phyloP scores from a whole-genome alignment of 2,329 filamentous ascomycete species.

The Cordyceps sp. region DNA sequence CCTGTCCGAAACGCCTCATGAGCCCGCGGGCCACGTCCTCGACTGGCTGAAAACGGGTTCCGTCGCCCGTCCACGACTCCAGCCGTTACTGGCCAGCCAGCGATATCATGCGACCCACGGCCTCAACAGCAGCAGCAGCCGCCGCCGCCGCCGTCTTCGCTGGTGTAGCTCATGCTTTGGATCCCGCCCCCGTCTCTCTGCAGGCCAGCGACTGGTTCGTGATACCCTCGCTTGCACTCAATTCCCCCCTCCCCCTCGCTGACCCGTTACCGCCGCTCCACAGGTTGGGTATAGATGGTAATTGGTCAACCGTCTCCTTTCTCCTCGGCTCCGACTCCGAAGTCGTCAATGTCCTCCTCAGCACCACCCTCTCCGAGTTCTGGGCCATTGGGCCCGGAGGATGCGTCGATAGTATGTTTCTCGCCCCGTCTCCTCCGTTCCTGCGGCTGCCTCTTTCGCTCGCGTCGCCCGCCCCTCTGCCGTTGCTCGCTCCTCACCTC shows the following conservation, averaged over 20 bases:
- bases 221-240: no score
- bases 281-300: constrained; percentile 49
- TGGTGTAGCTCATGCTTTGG: constrained; percentile 1
- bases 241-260: neutral
- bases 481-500: no score
- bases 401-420: constrained; percentile 29
- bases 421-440: constrained; percentile 4
- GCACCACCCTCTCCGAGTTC: constrained; percentile 53
- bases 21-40: neutral
- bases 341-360: constrained; percentile 29
- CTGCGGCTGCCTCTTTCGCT: neutral
- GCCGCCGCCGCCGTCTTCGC: constrained; percentile 3
- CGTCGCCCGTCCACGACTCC: neutral
- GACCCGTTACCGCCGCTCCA: neutral
- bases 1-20: neutral
- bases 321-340: constrained; percentile 22
- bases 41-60: neutral
- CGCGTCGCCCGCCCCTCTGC: no score
- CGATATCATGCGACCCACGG: constrained; percentile 4
- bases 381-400: constrained; percentile 48
- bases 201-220: constrained; percentile 9
- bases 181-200: constrained; percentile 7
- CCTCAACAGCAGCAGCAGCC: constrained; percentile 1
- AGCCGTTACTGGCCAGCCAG: neutral
- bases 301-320: constrained; percentile 55